phyloP scores from a whole-genome alignment of 805 yeast genomes.

The Starmerella cellae region DNA sequence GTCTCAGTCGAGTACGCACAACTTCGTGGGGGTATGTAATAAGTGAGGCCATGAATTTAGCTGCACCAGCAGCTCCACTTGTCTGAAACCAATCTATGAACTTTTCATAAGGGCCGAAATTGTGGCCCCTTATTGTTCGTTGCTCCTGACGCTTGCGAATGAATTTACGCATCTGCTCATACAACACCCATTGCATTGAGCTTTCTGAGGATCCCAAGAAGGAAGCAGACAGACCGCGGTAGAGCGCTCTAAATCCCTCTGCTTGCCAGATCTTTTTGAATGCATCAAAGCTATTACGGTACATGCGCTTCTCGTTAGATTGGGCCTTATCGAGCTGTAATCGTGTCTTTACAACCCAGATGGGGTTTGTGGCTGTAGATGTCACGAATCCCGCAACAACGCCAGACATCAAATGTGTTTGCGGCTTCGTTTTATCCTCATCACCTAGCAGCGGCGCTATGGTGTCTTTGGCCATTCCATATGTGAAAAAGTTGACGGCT shows the following conservation, averaged over 20 bases:
- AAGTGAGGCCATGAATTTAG: conserved; percentile 83
- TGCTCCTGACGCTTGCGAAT: conserved; percentile 32
- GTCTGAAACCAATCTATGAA: conserved; percentile 86
- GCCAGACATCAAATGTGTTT: conserved; percentile 78
- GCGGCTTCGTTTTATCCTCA: conserved; percentile 58
- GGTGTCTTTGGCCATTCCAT: conserved; percentile 80
- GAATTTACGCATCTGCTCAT: conserved; percentile 79
- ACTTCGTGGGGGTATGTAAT: conserved; percentile 97
- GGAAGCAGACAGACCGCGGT: conserved; percentile 86
- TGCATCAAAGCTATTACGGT: conserved; percentile 80
- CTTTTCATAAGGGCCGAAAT: conserved; percentile 40
- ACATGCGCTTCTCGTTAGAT: conserved; percentile 36
- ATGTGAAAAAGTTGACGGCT: conserved; percentile 89
- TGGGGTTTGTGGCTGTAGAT: conserved; percentile 93
- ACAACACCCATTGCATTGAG: conserved; percentile 89
- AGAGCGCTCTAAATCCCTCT: conserved; percentile 73
- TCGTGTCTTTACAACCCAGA: conserved; percentile 92
- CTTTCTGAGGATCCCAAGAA: conserved; percentile 88
- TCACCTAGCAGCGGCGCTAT: conserved; percentile 53
- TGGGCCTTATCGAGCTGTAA: conserved; percentile 66
- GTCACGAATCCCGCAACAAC: conserved; percentile 87
- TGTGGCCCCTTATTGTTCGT: conserved; percentile 27
- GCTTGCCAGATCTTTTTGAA: conserved; percentile 47
- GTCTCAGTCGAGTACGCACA: conserved; percentile 86
- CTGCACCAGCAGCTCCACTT: conserved; percentile 95